These are phyloP conservation scores for Exophiala sp. DNA, from an alignment of 2,329 filamentous ascomycete genomes.

Conservation along the genomic window DNA sequence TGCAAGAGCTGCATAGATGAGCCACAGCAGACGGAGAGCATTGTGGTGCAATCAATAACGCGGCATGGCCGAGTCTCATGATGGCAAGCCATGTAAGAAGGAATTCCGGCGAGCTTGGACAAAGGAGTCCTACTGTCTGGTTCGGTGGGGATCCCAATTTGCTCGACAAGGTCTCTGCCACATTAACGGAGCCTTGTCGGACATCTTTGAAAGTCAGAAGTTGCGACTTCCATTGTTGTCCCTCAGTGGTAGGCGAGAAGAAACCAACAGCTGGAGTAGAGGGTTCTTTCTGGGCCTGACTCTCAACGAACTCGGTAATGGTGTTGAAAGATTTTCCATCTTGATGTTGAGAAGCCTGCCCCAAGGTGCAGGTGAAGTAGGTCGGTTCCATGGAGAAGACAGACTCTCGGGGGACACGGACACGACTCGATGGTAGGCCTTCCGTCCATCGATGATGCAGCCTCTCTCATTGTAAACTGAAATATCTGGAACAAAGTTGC, in stretches of 20 bases:
- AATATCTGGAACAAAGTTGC: too few species aligned
- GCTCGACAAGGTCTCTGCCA: constrained; percentile 18
- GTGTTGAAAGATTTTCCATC: constrained; percentile 36
- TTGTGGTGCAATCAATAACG: constrained; percentile 57
- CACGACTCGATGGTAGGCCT: too few species aligned
- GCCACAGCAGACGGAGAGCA: constrained; percentile 46
- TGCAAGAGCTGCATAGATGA: constrained; percentile 51
- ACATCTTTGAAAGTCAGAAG: constrained; percentile 19
- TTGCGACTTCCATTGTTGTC: neutral
- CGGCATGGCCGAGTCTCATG: constrained; percentile 53
- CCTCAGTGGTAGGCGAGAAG: neutral
- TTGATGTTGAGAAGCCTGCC: constrained; percentile 47
- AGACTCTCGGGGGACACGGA: neutral
- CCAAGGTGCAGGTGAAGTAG: constrained; percentile 62
- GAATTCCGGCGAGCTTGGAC: constrained; percentile 56
- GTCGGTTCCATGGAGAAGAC: constrained; percentile 32
- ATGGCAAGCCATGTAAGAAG: constrained; percentile 59
- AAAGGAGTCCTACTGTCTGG: constrained; percentile 51
- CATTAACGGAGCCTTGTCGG: neutral
- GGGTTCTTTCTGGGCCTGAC: constrained; percentile 41
- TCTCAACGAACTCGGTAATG: constrained; percentile 51
- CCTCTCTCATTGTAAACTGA: neutral
- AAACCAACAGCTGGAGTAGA: constrained; percentile 51
- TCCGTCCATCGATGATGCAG: neutral
- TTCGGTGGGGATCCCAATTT: constrained; percentile 15